phyloP scores from a whole-genome alignment of 139 green algal genomes.

The Chlorella sp. region DNA sequence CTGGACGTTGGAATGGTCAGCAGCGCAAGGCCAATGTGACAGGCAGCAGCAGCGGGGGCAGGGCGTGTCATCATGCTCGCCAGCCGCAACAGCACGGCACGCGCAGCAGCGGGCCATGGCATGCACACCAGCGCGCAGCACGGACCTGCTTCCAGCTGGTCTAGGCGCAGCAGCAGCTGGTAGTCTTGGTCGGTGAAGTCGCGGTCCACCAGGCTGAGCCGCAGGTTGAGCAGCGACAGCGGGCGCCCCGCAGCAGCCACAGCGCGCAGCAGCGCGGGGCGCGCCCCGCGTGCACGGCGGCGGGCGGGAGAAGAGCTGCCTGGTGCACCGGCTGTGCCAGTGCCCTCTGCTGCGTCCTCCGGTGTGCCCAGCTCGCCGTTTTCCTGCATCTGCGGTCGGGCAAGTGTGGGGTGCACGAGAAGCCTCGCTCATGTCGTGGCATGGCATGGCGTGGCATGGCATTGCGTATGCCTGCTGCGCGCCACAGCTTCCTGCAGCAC shows the following conservation, averaged over 20 bases:
- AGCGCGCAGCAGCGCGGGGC: neutral
- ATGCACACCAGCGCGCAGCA: neutral
- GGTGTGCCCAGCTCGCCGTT: no score
- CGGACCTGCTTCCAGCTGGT: conserved; percentile 24
- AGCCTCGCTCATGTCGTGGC: no score
- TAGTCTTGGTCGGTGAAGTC: conserved; percentile 26
- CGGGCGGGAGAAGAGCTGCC: neutral
- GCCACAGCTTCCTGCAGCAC: no score
- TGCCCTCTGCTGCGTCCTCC: neutral
- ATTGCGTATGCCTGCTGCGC: neutral
- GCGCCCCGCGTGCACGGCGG: neutral
- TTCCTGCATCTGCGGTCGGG: neutral
- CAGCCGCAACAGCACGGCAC: neutral
- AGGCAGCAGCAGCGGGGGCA: neutral
- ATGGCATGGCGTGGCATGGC: no score
- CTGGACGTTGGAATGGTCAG: neutral
- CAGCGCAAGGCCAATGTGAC: neutral
- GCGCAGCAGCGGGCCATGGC: neutral
- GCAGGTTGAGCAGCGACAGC: conserved; percentile 19
- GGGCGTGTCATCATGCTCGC: neutral
- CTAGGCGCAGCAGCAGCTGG: conserved; percentile 15
- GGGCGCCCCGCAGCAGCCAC: conserved; percentile 2
- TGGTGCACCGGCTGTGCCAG: neutral
- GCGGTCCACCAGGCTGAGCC: conserved; percentile 16
- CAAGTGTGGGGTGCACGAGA: no score